Base-by-base conservation (phyloP, 2,329 filamentous ascomycete genomes). In the Hypoxylon sp. region DNA sequence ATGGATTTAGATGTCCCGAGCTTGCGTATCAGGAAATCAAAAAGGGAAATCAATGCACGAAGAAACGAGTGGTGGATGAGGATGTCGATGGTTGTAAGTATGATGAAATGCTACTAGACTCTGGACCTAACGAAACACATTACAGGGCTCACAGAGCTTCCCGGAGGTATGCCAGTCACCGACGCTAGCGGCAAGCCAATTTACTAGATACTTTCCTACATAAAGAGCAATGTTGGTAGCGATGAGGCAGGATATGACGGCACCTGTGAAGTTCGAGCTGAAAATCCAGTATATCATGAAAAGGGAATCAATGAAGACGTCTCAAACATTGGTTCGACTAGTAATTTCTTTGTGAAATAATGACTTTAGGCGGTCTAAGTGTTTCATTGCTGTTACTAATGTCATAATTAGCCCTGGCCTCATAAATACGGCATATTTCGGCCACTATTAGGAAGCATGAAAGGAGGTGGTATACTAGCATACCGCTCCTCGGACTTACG, bases 121-220 rank as follows among this genome's bases (percentile, higher is more conserved):
- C 42, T 4, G 6, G 26, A 47, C 24, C 63, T 70, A 59, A 72
- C 37, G 14, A 10, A 13, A 33, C 26, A 33, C 26, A 22, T 42
- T 29, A 4, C 47, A 75, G 72, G 73, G 73, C 71, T 75, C 17
- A 44, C 50, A 2, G 70, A 74, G 50, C 58, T 75, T 54, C 73
- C 73, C 6, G 73, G 73, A 4, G 72, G 73, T 3, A 72, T 75
- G 71, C 65, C 71, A 26, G 66, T 75, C 13, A 75, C 72, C 1
- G 69, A 72, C 14, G 71, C 65, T 10, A 63, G 39, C n/a, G 68
- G 64, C 4, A 63, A 70, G 5, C 19, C 37, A 2, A 47, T 67
- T 44, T 64, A 59, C 57, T 70, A 67, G 35, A 33, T 2, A 5
- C 22, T 44, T 17, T 5, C 10, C 5, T 13, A 26, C 3, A n/a